Base-by-base conservation (phyloP, 2,329 filamentous ascomycete genomes). In the Trichoderma sp. region DNA sequence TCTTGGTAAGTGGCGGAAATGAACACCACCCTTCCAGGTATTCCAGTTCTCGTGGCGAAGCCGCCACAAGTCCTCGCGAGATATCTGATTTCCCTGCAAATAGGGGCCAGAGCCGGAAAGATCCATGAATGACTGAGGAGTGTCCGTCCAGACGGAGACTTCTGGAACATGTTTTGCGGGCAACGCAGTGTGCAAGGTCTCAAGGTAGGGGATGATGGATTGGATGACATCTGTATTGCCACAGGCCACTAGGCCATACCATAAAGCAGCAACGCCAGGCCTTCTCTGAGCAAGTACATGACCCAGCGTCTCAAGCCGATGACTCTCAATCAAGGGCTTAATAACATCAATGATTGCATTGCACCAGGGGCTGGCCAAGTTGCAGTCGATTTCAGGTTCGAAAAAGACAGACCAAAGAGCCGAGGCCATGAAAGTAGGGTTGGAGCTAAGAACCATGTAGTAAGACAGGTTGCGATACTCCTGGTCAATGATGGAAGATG, bases 371-470 rank as follows among this genome's bases (percentile, higher is more conserved):
- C 67, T 75, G 50, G 64, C 74, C n/a, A 75, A 31, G n/a, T 75
- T 75, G 59, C 74, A 75, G 31, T 75, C 66, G 16, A 75, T 35
- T 38, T 45, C 74, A n/a, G 66, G 66, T 29, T 75, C 66, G 59
- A 68, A 75, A 60, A 75, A 75, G n/a, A 75, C 60, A 21, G 66
- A 64, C 74, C 74, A 75, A 18, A 75, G 67, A 29, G 74, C 68
- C 29, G 74, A 75, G 29, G 67, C 69, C 21, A 75, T 3, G n/a
- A 75, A 75, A 6, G 45, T 18, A 27, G 74, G 67, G 9, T 75
- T 65, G 31, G 74, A 75, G 60, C 67, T 75, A 56, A 75, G 56
- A 21, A 53, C 66, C 38, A 75, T 75, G n/a, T 71, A 65, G 21
- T 64, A 65, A 18, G 68, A 56, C 21, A 75, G n/a, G 11, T 45